phyloP scores from a whole-genome alignment of 768 basidiomycete genomes.

The Naganishia friedmannii region DNA sequence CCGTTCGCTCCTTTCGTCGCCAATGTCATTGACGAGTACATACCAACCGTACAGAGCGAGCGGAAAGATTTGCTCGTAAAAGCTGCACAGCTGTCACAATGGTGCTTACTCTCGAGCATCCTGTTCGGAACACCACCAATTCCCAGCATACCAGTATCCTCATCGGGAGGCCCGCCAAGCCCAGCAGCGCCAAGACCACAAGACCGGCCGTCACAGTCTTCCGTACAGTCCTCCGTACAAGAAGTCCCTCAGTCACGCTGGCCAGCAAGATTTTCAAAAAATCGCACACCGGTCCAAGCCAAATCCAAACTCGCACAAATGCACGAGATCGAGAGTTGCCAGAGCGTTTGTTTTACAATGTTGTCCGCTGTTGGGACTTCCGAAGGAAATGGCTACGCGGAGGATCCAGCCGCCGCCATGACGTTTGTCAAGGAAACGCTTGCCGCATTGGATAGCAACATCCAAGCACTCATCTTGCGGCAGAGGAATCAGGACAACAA shows the following conservation, averaged over 20 bases:
- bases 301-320: not conserved
- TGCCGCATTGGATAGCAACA: not conserved
- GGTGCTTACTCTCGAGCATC: constrained; percentile 26
- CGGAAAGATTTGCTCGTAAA: not conserved
- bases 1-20: constrained; percentile 14
- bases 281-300: not conserved
- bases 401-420: not conserved
- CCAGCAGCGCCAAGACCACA: not conserved
- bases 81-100: constrained; percentile 1
- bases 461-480: not conserved
- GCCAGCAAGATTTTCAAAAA: not conserved
- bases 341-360: not conserved
- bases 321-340: not conserved
- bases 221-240: not conserved
- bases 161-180: not conserved
- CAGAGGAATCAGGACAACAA: not conserved
- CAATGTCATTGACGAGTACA: not conserved
- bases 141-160: not conserved
- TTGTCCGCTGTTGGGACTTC: no score
- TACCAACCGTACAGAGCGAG: not conserved
- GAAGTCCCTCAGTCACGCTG: constrained; percentile 7
- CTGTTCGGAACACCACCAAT: constrained; percentile 11
- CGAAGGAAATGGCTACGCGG: not conserved
- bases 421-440: not conserved
- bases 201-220: not conserved